These are phyloP conservation scores for Gleditsia sinensis DNA, from an alignment of 306 rosid species.

Conservation along the genomic window DNA sequence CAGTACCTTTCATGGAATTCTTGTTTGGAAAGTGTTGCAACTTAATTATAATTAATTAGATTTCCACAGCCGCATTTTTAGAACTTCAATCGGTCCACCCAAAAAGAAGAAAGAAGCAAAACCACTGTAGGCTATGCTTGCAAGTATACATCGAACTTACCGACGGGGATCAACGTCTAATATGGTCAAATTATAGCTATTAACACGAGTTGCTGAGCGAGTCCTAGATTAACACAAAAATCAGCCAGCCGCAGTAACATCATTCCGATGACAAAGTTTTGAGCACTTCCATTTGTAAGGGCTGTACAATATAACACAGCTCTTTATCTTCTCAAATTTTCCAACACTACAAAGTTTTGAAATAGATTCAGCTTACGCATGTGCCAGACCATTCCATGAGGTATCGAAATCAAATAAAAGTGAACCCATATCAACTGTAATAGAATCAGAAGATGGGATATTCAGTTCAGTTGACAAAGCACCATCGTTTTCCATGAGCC, in stretches of 20 bases:
- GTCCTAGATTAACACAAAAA: neutral
- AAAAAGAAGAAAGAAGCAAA: neutral
- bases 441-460: slow-evolving; percentile 34
- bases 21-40: neutral
- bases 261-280: slow-evolving; percentile 22
- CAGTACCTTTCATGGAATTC: neutral
- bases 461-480: slow-evolving; percentile 38
- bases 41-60: neutral
- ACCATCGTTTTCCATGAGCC: slow-evolving; percentile 43
- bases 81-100: neutral
- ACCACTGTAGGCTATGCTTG: neutral
- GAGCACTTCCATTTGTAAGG: neutral
- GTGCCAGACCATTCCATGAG: slow-evolving; percentile 44
- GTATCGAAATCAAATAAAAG: slow-evolving; percentile 47
- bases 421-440: slow-evolving; percentile 37
- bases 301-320: slow-evolving; percentile 32
- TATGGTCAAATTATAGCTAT: neutral
- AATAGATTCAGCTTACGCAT: slow-evolving; percentile 10
- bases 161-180: neutral
- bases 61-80: neutral
- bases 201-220: neutral
- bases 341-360: slow-evolving; percentile 23
- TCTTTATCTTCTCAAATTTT: neutral
- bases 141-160: neutral
- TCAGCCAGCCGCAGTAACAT: slow-evolving; percentile 23